Percentiles rank a stretch among this genome's conserved stretches.
phyloP scores from a whole-genome alignment of 129 eudicot genomes.

The Gnaphalium uliginosum region DNA sequence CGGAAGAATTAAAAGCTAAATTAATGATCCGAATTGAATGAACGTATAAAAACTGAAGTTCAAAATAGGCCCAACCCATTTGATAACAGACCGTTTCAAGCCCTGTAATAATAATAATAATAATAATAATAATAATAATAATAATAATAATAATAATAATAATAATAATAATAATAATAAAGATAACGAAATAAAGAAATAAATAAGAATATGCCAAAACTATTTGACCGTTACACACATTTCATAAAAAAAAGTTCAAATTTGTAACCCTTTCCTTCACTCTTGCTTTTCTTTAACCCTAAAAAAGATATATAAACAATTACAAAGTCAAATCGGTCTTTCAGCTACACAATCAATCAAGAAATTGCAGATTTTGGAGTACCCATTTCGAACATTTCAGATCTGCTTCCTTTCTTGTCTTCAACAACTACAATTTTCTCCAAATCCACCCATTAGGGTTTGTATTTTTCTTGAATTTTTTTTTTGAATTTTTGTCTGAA shows the following conservation, averaged over 20 bases:
- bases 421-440: background rate
- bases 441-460: slow-evolving; percentile 25
- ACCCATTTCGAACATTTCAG: background rate
- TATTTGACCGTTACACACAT: slow-evolving; percentile 42
- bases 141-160: too few species aligned
- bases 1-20: too few species aligned
- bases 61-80: slow-evolving; percentile 25
- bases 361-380: slow-evolving; percentile 7
- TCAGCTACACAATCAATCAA: slow-evolving; percentile 18
- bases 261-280: slow-evolving; percentile 32
- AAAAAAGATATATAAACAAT: slow-evolving; percentile 1
- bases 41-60: background rate
- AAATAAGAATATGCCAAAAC: slow-evolving; percentile 9
- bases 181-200: too few species aligned
- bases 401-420: slow-evolving; percentile 32
- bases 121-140: too few species aligned
- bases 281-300: slow-evolving; percentile 29
- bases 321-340: background rate
- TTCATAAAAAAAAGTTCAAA: slow-evolving; percentile 22
- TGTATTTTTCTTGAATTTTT: slow-evolving; percentile 16
- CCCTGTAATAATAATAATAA: background rate
- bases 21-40: too few species aligned
- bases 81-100: slow-evolving; percentile 13
- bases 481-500: slow-evolving; percentile 1
- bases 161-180: too few species aligned